A percentile compares a stretch with the other conserved stretches of the same genome.
Evolutionary conservation across 768 basidiomycete species (phyloP).

Genomic region (Serendipita vermifera): DNA sequence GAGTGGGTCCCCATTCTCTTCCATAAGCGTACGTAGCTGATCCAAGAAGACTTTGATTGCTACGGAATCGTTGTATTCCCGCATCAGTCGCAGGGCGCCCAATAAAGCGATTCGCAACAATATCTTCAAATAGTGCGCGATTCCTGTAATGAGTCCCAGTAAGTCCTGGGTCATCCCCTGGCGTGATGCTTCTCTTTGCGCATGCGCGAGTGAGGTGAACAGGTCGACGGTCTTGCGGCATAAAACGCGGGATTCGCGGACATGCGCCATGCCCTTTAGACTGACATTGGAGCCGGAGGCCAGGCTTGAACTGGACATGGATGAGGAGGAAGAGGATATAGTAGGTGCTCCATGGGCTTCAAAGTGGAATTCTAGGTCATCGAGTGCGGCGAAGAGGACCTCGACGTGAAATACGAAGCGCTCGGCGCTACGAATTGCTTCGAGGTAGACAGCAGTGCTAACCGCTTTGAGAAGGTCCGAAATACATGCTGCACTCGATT

Average conservation of each 20-base stretch:
- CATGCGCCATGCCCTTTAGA: slow-evolving; percentile 81
- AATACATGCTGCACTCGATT: slow-evolving; percentile 98
- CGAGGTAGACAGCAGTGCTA: slow-evolving; percentile 90
- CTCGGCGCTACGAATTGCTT: slow-evolving; percentile 96
- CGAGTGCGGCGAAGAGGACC: slow-evolving; percentile 90
- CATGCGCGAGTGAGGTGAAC: slow-evolving; percentile 58
- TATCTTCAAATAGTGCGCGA: slow-evolving; percentile 99
- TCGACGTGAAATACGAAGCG: slow-evolving; percentile 98
- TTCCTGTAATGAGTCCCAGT: slow-evolving; percentile 91
- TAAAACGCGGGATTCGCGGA: slow-evolving; percentile 94
- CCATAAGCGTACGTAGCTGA: slow-evolving; percentile 81
- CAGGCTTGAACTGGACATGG: background rate
- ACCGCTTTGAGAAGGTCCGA: slow-evolving; percentile 97
- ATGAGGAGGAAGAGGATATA: too few species aligned
- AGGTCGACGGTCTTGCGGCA: slow-evolving; percentile 98
- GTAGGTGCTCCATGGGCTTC: background rate
- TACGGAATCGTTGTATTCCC: slow-evolving; percentile 68
- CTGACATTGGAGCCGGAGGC: background rate
- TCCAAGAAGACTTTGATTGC: slow-evolving; percentile 87
- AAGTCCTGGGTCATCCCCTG: slow-evolving; percentile 97
- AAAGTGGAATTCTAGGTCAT: slow-evolving; percentile 89
- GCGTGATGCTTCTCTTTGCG: slow-evolving; percentile 24
- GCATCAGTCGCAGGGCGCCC: slow-evolving; percentile 86
- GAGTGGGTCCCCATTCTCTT: slow-evolving; percentile 68
- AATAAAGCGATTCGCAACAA: slow-evolving; percentile 96